A percentile compares a stretch with the other conserved stretches of the same genome.
These are phyloP conservation scores for Venturia nashicola DNA, from an alignment of 2,329 filamentous ascomycete species.

Conservation along the genomic window DNA sequence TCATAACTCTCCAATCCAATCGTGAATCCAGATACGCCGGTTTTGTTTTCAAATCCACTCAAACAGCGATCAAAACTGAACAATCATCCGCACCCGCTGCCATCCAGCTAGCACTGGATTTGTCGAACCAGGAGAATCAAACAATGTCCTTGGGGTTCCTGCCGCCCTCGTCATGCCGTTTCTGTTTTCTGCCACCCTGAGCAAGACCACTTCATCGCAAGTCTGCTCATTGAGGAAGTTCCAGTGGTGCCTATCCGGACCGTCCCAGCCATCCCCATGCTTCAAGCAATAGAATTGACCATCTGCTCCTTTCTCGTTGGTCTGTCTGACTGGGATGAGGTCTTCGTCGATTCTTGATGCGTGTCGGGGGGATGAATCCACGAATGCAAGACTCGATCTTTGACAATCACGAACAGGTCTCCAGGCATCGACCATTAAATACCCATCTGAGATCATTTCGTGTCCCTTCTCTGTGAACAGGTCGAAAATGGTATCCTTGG, in stretches of 20 bases:
- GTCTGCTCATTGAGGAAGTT: background rate
- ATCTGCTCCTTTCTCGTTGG: background rate
- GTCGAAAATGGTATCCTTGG: background rate
- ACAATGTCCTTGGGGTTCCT: background rate
- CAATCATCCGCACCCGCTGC: background rate
- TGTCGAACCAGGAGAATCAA: background rate
- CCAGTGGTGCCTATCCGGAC: background rate
- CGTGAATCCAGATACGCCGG: background rate
- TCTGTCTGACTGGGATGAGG: background rate
- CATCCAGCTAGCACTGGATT: background rate
- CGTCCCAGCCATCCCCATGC: background rate
- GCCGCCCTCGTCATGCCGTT: background rate
- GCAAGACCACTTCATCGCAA: background rate
- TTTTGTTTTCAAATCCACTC: background rate
- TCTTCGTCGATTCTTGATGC: background rate
- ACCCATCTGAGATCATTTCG: background rate
- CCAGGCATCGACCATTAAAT: background rate
- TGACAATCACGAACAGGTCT: background rate
- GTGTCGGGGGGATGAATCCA: background rate
- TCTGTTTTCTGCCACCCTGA: background rate
- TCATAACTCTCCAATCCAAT: background rate
- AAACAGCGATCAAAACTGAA: background rate
- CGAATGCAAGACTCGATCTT: slow-evolving; percentile 1
- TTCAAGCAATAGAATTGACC: background rate
- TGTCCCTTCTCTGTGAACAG: background rate